Evolutionary conservation across 108 stramenopile genomes (phyloP), one percentile per base, ranked within the genome.

Genomic region (Nannochloropsis gaditana): DNA sequence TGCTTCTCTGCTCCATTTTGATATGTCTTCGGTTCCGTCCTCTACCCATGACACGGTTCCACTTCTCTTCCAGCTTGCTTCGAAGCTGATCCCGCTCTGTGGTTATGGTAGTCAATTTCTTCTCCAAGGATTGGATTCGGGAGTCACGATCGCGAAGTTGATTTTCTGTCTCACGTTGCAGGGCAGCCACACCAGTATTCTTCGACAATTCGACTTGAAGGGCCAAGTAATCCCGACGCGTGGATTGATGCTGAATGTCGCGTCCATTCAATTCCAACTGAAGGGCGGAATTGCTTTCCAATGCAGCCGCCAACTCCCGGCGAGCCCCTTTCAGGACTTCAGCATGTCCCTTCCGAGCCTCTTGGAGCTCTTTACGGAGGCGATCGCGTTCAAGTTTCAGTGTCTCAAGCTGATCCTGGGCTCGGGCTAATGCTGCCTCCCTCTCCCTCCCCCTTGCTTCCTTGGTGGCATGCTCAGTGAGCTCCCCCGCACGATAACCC

Each of bases 241-340:
- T 73, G n/a, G 59, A 73, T 73, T 73, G 59, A 73, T 73, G 59
- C 59, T 73, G 59, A n/a, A 73, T 15, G 15, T 73, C 59, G 19
- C 59, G 59, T 73, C 59, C 59, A 73, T 73, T 73, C 59, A 73
- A 8, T 73, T 73, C 59, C 59, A 73, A 73, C 8, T 73, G 59
- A 73, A 73, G 59, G 19, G 59, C n/a, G 19, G 59, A 15, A 73
- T 73, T 73, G 59, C 59, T 73, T 73, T 73, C 59, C 59, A 73
- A 73, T n/a, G 59, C 59, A 6, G 59, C 6, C 59, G 59, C 8
- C 59, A 73, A 73, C n/a, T 73, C 59, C 19, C n/a, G 59, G n/a
- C 59, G 59, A n/a, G 59, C 59, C 59, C n/a, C 19, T 6, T 73
- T 73, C 59, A 73, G n/a, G 59, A 2, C 59, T n/a, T 73, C 59